Percentiles rank a stretch among this genome's conserved stretches.
Evolutionary conservation across 371 early-diverging fungal genomes (phyloP).

Genomic region (Syncephalis plumigaleata): DNA sequence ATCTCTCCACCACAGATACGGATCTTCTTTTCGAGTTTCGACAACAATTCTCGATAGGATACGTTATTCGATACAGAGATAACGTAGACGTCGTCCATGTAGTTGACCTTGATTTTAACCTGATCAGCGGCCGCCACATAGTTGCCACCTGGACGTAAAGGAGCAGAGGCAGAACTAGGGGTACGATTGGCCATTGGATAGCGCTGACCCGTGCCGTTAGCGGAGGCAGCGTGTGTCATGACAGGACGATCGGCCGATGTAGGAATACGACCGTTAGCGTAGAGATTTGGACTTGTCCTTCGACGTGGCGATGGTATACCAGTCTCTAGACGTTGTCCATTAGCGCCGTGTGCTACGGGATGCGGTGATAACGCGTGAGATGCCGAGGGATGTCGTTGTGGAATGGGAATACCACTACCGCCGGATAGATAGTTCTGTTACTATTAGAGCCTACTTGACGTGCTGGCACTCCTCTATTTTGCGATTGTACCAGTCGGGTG

Average conservation of each 20-base stretch:
- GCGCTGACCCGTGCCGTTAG: background rate
- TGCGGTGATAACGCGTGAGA: no score
- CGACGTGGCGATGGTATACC: no score
- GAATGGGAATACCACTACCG: no score
- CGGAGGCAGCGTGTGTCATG: background rate
- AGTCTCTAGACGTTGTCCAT: no score
- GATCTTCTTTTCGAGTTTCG: constrained; percentile 74
- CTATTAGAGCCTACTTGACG: no score
- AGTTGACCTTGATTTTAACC: constrained; percentile 75
- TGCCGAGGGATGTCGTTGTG: no score
- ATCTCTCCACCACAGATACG: constrained; percentile 45
- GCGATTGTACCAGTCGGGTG: no score
- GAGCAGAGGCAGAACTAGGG: background rate
- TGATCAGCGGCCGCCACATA: background rate
- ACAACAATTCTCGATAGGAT: constrained; percentile 52
- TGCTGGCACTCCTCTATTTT: no score
- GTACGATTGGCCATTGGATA: background rate
- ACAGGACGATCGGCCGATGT: background rate
- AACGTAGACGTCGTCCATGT: constrained; percentile 65
- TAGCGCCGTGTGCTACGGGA: no score
- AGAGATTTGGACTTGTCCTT: background rate
- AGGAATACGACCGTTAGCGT: background rate
- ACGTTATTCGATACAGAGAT: constrained; percentile 60
- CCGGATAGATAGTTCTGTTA: no score
- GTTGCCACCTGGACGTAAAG: background rate